Base-by-base conservation (phyloP, 1,139 yeast species). In the Saccharomyces hybrid region DNA sequence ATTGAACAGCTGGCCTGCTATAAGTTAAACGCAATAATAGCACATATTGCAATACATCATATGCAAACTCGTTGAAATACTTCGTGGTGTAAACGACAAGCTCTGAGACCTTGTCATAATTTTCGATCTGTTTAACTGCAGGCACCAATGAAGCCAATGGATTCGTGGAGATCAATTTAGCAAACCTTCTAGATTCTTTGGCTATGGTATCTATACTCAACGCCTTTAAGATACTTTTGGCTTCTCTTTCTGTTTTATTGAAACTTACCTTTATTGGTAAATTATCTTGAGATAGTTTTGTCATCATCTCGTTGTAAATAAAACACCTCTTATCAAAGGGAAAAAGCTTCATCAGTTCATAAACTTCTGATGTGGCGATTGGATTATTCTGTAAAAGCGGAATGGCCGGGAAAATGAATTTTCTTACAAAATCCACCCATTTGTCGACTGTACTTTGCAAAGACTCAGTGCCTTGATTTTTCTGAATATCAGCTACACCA, bases 91-190 rank as follows among this genome's bases (percentile, higher is more conserved):
- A 87, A 9, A 89, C 91, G 9, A 93, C 84, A 55, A 90, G 75
- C 48, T 81, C 83, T 53, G 84, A 88, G 60, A 90, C 79, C 65
- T 90, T 93, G 66, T 88, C 96, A 66, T 93, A 95, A 73, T 96
- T 89, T 68, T 95, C 99, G 57, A 93, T 83, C 64, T 85, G 91
- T 54, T 80, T 81, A 28, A 85, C 73, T 46, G 84, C 76, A 0
- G 86, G 79, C 44, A 77, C 70, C 41, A 86, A 80, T 32, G 95
- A 82, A 1, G 96, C 88, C 29, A 93, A 68, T 0, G 99, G 99
- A 65, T 90, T 90, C 1, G 88, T 75, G 57, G 82, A 84, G 28
- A 91, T 80, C 13, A 88, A 76, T 57, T 85, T 84, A 0, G 96
- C 87, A 38, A 93, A 74, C 55, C 83, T 77, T 59, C 95, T 78